These are phyloP conservation scores for Sphenostylis stenocarpa DNA, from an alignment of 306 rosid species.

Conservation along the genomic window DNA sequence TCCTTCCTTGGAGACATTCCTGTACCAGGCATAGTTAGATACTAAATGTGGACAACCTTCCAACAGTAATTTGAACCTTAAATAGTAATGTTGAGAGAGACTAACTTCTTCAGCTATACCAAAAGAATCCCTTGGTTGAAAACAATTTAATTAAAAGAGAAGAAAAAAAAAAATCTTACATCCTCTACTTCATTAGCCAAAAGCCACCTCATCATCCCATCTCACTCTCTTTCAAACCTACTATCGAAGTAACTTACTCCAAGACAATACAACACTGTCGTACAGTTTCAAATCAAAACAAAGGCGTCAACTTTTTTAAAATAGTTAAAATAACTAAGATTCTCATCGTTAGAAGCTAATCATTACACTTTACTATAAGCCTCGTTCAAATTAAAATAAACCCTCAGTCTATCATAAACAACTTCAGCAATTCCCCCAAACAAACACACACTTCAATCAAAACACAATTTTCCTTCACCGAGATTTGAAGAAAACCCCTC, in stretches of 20 bases:
- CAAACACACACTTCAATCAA: not conserved
- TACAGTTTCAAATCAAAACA: not conserved
- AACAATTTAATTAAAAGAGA: no score
- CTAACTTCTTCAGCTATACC: not conserved
- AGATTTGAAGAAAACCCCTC: conserved; percentile 31
- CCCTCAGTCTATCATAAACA: not conserved
- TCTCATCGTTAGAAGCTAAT: not conserved
- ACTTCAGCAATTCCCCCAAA: conserved; percentile 2
- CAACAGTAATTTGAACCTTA: not conserved
- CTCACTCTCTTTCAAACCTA: not conserved
- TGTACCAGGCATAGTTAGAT: no score
- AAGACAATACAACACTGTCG: not conserved
- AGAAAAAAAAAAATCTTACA: not conserved
- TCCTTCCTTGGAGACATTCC: no score
- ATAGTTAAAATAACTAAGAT: not conserved
- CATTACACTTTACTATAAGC: conserved; percentile 8
- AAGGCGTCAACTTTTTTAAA: not conserved
- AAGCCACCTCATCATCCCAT: not conserved
- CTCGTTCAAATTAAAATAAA: not conserved
- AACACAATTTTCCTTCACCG: not conserved
- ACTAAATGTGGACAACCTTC: no score
- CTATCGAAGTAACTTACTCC: not conserved
- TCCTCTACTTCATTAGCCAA: not conserved
- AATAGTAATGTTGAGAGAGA: not conserved
- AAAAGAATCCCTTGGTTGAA: no score